A percentile compares a stretch with the other conserved stretches of the same genome.
Conservation (phyloP, 257 asterid species). For the Solanum pinnatisectum region DNA sequence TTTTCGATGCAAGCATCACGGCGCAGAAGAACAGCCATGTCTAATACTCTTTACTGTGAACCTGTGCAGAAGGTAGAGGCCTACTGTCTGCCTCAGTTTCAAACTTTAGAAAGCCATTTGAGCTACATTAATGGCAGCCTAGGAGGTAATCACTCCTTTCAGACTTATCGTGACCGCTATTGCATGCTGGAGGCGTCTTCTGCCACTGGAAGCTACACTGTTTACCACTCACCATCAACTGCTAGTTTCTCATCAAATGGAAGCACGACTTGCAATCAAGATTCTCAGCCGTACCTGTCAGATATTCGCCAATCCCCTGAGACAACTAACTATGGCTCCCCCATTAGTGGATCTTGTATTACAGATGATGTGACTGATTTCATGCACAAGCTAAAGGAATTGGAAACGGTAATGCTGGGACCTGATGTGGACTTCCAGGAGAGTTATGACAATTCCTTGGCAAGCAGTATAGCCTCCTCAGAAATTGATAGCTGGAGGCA, state of each 20-base stretch:
- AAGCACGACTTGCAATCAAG: slow-evolving; percentile 44
- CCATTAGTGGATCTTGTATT: slow-evolving; percentile 35
- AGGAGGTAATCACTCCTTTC: slow-evolving; percentile 23
- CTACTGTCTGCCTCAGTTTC: slow-evolving; percentile 32
- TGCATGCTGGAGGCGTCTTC: background rate
- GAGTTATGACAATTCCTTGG: slow-evolving; percentile 8
- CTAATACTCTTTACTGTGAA: slow-evolving; percentile 31
- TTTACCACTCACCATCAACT: slow-evolving; percentile 61
- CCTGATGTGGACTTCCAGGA: slow-evolving; percentile 55
- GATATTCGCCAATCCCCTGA: slow-evolving; percentile 22
- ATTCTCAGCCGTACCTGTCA: slow-evolving; percentile 18
- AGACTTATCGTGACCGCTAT: background rate
- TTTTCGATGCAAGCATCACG: slow-evolving; percentile 41
- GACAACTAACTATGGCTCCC: slow-evolving; percentile 30
- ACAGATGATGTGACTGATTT: slow-evolving; percentile 38
- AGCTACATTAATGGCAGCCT: slow-evolving; percentile 13
- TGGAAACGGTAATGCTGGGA: slow-evolving; percentile 69
- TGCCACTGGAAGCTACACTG: slow-evolving; percentile 34
- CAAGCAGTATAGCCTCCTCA: slow-evolving; percentile 13
- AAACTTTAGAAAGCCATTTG: slow-evolving; percentile 26
- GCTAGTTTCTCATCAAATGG: slow-evolving; percentile 41
- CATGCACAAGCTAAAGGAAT: slow-evolving; percentile 58
- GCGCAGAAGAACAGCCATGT: slow-evolving; percentile 34
- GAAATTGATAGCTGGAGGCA: slow-evolving; percentile 65
- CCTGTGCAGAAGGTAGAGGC: slow-evolving; percentile 38